Conservation (phyloP, 202 grass and related monocot genomes). For the Bolboschoenoplectus hybrid region DNA sequence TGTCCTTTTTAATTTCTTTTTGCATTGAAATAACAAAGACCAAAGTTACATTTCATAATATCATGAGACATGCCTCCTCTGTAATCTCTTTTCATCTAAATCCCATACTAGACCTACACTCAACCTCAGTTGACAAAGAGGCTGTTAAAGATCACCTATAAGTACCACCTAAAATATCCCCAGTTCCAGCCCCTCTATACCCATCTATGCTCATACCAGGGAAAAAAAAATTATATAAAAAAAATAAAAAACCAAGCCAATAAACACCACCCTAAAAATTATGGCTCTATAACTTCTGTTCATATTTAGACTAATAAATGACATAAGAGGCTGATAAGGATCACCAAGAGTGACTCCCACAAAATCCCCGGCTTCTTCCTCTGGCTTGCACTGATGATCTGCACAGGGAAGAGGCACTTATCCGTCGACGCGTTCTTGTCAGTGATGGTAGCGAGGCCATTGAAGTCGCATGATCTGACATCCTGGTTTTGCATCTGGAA, state of each 20-base stretch:
- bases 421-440: constrained; percentile 29
- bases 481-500: constrained; percentile 54
- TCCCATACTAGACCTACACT: neutral
- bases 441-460: constrained; percentile 41
- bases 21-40: neutral
- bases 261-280: constrained; percentile 23
- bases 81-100: neutral
- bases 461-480: constrained; percentile 44
- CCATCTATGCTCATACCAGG: constrained; percentile 7
- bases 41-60: constrained; percentile 25
- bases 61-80: constrained; percentile 22
- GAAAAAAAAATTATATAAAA: constrained; percentile 14
- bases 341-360: neutral
- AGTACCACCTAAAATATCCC: constrained; percentile 9
- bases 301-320: constrained; percentile 34
- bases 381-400: constrained; percentile 42
- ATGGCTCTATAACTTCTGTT: constrained; percentile 24
- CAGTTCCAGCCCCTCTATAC: constrained; percentile 4
- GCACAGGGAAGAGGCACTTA: constrained; percentile 46
- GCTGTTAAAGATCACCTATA: neutral
- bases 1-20: neutral
- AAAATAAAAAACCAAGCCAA: neutral
- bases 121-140: constrained; percentile 38
- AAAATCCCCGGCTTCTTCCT: neutral
- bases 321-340: constrained; percentile 27